A percentile compares a stretch with the other conserved stretches of the same genome.
Evolutionary conservation across 805 yeast genomes (phyloP).

Genomic region (Candida vaughaniae): DNA sequence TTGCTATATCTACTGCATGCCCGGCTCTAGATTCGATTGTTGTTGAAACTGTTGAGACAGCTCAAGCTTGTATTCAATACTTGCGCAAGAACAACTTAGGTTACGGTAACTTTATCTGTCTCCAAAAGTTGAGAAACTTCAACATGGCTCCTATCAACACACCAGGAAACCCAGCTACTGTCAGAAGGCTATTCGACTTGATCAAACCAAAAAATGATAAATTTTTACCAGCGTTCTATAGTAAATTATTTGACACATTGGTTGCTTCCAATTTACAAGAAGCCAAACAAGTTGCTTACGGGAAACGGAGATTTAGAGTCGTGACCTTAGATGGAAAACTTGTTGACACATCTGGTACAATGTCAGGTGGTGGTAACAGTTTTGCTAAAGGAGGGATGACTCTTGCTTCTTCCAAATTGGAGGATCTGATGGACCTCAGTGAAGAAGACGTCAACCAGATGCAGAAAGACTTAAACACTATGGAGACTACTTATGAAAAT

Average conservation of each 20-base stretch:
- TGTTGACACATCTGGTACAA: slow-evolving; percentile 90
- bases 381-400: slow-evolving; percentile 77
- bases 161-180: slow-evolving; percentile 61
- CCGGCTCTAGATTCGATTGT: slow-evolving; percentile 90
- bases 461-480: slow-evolving; percentile 48
- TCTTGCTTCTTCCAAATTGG: slow-evolving; percentile 33
- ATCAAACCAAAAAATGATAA: slow-evolving; percentile 63
- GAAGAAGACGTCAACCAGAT: slow-evolving; percentile 57
- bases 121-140: slow-evolving; percentile 68
- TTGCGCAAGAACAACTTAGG: slow-evolving; percentile 82
- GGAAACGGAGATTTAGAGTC: slow-evolving; percentile 75
- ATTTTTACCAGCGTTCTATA: slow-evolving; percentile 85
- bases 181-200: slow-evolving; percentile 82
- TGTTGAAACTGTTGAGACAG: slow-evolving; percentile 71
- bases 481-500: slow-evolving; percentile 53
- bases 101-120: slow-evolving; percentile 80
- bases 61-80: slow-evolving; percentile 68
- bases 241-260: slow-evolving; percentile 81
- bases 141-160: slow-evolving; percentile 59
- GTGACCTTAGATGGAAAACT: slow-evolving; percentile 91
- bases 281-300: slow-evolving; percentile 88
- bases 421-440: slow-evolving; percentile 35
- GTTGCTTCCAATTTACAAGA: slow-evolving; percentile 77
- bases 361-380: slow-evolving; percentile 92
- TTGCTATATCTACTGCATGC: slow-evolving; percentile 94